Base-by-base conservation (phyloP, 1,284 basidiomycete species). In the Phellinidium pouzarii region DNA sequence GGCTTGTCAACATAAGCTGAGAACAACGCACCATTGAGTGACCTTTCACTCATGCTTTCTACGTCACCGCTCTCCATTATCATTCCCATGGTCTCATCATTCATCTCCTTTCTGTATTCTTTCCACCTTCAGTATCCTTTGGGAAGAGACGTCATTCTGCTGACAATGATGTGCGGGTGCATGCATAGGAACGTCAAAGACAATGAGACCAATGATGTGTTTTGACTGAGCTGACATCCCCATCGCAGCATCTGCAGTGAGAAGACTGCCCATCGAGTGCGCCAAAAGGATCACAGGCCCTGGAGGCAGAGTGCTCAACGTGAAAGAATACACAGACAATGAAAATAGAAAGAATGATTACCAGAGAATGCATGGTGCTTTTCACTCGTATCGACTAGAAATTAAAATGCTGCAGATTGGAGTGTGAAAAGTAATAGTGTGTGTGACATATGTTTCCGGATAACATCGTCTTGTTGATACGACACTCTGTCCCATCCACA, bases 111-210 rank as follows among this genome's bases (percentile, higher is more conserved):
- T 74, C 73, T 2, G 68, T 62, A 9, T 61, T 63, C 36, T 19
- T 3, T 61, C 57, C 41, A 38, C 56, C 52, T 64, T 61, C 51
- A 29, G 66, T 64, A 17, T 66, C 64, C 25, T 70, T 72, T 1
- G 72, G 69, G 23, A 79, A 66, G 3, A 80, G 77, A 79, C 4
- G 76, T 75, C 34, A 80, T 72, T 0, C 79, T 78, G 52, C 69
- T 76, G 55, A 79, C 64, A 5, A 80, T 72, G 44, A 81, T 78
- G 58, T 79, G 79, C 0, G 79, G 79, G 57, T 81, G 78, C 72
- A 80, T 76, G 7, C 78, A 78, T 14, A 81, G 79, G 79, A 1
- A 73, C 75, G 60, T 81, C 79, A 58, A 78, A 78, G 3, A 76
- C 75, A 11, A 80, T 59, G 23, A 81, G 62, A n/a, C 75, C 79